Evolutionary conservation across 306 rosid genomes (phyloP).

Genomic region (Gleditsia sinensis): DNA sequence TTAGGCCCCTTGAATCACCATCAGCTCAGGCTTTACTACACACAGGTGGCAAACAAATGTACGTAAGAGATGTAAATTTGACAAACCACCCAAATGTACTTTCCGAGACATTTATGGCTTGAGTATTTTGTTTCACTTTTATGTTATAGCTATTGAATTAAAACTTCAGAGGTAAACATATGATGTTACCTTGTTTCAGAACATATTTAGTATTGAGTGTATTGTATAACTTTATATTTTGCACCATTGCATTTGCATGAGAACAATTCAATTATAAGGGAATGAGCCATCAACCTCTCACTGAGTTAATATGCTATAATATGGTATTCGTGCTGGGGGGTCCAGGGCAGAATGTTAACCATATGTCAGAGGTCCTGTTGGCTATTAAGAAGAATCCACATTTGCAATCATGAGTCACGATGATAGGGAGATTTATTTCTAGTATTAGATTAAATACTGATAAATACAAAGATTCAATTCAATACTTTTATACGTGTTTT

Average conservation of each 20-base stretch:
- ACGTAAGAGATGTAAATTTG: neutral
- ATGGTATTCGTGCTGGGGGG: neutral
- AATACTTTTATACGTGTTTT: neutral
- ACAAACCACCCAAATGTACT: neutral
- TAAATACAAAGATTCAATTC: neutral
- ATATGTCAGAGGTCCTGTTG: neutral
- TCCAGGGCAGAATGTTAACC: neutral
- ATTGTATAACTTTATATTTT: too few relatives aligned
- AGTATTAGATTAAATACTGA: neutral
- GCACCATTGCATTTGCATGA: slow-evolving; percentile 13
- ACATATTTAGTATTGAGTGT: neutral
- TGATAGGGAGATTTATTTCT: slow-evolving; percentile 6
- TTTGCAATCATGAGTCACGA: neutral
- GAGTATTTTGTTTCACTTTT: slow-evolving; percentile 7
- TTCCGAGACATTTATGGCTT: neutral
- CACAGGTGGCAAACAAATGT: neutral
- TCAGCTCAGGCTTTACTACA: neutral
- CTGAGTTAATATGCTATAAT: neutral
- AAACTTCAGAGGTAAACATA: slow-evolving; percentile 6
- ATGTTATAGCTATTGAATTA: slow-evolving; percentile 3
- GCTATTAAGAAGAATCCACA: neutral
- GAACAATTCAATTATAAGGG: neutral
- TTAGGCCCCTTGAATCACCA: neutral
- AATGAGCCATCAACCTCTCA: neutral
- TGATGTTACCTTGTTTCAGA: slow-evolving; percentile 3